Base-by-base conservation (phyloP, 257 asterid genomes). In the Solanum rostratum region DNA sequence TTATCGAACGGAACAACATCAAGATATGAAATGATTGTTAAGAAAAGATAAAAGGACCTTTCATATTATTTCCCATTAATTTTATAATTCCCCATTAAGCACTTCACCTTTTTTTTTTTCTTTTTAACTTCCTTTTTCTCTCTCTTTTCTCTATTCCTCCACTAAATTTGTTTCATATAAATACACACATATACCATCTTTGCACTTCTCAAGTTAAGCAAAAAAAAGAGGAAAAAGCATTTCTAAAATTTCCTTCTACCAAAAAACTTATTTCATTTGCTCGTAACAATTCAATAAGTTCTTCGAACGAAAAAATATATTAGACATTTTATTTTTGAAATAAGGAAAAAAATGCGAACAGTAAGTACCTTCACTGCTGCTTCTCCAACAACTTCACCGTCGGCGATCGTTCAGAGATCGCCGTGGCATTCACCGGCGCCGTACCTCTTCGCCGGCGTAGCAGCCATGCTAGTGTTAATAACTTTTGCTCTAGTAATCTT, bases 341-440 rank as follows among this genome's bases (percentile, higher is more conserved):
- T n/a, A n/a, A n/a, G n/a, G 18, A 2, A 39, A 2, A 52, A 24
- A 46, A 74, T 74, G 81, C 43, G 82, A 76, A 76, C 45, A 1
- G 15, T 76, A 37, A 50, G 63, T 76, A 50, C 82, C 60, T 50
- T 76, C 9, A 50, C 10, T 27, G 59, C 10, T 15, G 62, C 63
- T 49, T 7, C 82, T 49, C 60, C 63, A 4, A 29, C 82, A 76
- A 4, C 9, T 19, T 76, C 82, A 18, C 82, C 62, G 2, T 20
- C 89, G 13, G 30, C 91, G 29, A 50, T 86, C 68, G 57, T 83
- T 41, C 90, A 19, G 20, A 84, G 88, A 54, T 92, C 98, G 7
- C 97, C 95, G 43, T 95, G 99, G 99, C 97, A 94, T 92, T 93
- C 98, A 0, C 99, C 99, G 22, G 97, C 94, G 63, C 97, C 95